Evolutionary conservation across 2,329 filamentous ascomycete species (phyloP).

Genomic region (Pestalotiopsis sp.): DNA sequence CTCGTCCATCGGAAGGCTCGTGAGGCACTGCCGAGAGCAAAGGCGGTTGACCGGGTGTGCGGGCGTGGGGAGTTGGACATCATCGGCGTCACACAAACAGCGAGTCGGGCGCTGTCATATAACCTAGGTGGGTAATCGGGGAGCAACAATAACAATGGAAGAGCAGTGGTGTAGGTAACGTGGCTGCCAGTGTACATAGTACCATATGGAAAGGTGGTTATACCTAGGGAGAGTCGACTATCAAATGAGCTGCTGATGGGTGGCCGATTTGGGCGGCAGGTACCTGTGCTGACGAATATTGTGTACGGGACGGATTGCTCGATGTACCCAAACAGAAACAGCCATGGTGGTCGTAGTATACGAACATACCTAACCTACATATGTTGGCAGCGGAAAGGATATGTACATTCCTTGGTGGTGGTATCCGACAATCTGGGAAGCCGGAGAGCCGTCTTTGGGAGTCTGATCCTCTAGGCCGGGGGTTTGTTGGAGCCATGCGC

Average conservation of each 20-base stretch:
- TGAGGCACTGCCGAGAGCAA: background rate
- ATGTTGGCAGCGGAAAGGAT: conserved; percentile 1
- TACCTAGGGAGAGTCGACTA: too few species aligned
- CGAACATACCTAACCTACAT: background rate
- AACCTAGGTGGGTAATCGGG: background rate
- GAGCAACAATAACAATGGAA: background rate
- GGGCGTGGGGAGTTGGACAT: background rate
- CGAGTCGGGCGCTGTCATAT: background rate
- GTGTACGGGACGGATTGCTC: too few species aligned
- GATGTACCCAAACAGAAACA: background rate
- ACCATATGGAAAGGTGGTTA: background rate
- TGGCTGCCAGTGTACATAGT: background rate
- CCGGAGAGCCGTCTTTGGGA: conserved; percentile 8
- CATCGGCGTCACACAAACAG: conserved; percentile 4
- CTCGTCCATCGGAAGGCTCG: conserved; percentile 1
- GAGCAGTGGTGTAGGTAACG: background rate
- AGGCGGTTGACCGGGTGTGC: background rate
- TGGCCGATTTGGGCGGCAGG: too few species aligned
- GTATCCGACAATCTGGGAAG: conserved; percentile 10
- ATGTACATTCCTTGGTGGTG: background rate
- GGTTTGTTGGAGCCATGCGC: conserved; percentile 1
- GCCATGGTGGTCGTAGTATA: background rate
- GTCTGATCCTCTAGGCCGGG: conserved; percentile 4
- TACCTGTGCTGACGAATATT: too few species aligned
- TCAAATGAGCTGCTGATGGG: too few species aligned